Evolutionary conservation across 257 asterid species (phyloP).

Genomic region (Parsonsia alboflavescens): DNA sequence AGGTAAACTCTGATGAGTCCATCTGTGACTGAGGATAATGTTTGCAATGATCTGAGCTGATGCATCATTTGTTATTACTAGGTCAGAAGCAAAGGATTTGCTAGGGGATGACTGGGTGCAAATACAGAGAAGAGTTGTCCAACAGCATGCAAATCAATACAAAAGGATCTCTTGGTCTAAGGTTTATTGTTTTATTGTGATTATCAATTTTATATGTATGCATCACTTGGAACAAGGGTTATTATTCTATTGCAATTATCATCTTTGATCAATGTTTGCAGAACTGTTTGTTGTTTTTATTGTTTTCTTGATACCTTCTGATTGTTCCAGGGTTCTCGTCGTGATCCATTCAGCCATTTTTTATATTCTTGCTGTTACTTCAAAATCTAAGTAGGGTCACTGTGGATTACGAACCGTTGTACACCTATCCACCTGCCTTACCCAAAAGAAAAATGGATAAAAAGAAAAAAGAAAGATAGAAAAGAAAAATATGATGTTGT

Average conservation of each 20-base stretch:
- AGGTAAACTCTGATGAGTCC: constrained; percentile 37
- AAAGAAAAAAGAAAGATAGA: too few relatives aligned
- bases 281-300: not conserved
- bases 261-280: not conserved
- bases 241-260: not conserved
- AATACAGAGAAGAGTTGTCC: constrained; percentile 91
- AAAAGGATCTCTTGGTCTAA: constrained; percentile 95
- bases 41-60: not conserved
- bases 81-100: constrained; percentile 97
- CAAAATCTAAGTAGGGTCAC: not conserved
- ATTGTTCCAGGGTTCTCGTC: not conserved
- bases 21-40: not conserved
- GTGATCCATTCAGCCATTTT: not conserved
- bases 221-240: not conserved
- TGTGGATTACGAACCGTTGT: not conserved
- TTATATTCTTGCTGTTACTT: not conserved
- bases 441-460: too few relatives aligned
- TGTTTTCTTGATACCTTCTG: not conserved
- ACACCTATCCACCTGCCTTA: not conserved
- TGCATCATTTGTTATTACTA: constrained; percentile 23
- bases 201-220: not conserved
- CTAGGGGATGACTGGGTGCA: constrained; percentile 99
- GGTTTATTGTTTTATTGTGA: constrained; percentile 32
- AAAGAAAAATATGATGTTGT: too few relatives aligned
- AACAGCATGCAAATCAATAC: constrained; percentile 96